A percentile compares a stretch with the other conserved stretches of the same genome.
phyloP scores from a whole-genome alignment of 2,329 filamentous ascomycete species.

The Aureobasidium mangrovei region DNA sequence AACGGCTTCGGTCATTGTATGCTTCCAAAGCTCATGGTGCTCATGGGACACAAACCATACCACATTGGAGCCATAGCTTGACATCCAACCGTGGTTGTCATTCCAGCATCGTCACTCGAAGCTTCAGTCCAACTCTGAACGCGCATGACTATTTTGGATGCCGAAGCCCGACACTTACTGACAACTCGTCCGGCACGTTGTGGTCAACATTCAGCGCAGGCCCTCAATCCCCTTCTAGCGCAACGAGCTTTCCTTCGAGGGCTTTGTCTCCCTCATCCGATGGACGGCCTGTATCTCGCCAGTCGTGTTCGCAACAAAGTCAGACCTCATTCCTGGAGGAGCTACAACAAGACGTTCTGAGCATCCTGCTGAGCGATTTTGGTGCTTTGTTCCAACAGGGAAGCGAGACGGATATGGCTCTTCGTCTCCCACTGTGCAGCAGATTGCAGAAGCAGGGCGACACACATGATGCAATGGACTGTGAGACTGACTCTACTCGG shows the following conservation, averaged over 20 bases:
- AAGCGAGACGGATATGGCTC: constrained; percentile 69
- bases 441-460: not conserved
- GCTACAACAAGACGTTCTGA: constrained; percentile 70
- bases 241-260: constrained; percentile 42
- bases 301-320: constrained; percentile 10
- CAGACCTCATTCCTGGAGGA: constrained; percentile 56
- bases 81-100: not conserved
- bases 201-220: constrained; percentile 79
- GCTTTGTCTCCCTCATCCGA: constrained; percentile 14
- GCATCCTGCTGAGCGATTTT: constrained; percentile 79
- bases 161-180: constrained; percentile 59
- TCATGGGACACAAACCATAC: not conserved
- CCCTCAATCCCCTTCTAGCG: constrained; percentile 53
- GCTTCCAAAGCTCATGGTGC: not conserved
- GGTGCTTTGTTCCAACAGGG: constrained; percentile 81
- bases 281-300: constrained; percentile 10
- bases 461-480: not conserved
- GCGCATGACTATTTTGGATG: constrained; percentile 59
- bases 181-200: constrained; percentile 70
- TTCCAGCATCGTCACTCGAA: constrained; percentile 47
- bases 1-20: not conserved
- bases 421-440: constrained; percentile 1
- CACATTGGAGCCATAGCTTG: too few species aligned
- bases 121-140: constrained; percentile 27
- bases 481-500: not conserved